Evolutionary conservation across 2,329 filamentous ascomycete species (phyloP).

Genomic region (Volutella citrinella): DNA sequence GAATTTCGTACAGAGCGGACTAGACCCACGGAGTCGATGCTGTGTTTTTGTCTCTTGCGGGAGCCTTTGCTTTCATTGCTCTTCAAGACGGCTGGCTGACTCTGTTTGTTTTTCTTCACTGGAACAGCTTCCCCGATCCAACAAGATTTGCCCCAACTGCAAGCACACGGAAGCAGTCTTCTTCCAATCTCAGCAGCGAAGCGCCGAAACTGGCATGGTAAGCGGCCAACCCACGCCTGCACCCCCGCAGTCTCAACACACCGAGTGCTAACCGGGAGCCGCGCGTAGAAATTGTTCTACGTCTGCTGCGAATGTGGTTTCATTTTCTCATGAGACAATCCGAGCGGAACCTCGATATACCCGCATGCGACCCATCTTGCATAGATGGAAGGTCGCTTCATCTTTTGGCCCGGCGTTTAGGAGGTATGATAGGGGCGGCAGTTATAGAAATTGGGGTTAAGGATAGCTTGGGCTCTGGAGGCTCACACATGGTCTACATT

Average conservation of each 20-base stretch:
- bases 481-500: too few species aligned
- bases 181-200: constrained; percentile 98
- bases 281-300: constrained; percentile 89
- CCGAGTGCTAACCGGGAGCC: too few species aligned
- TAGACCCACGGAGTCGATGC: constrained; percentile 22
- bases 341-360: too few species aligned
- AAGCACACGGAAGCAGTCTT: constrained; percentile 89
- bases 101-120: constrained; percentile 30
- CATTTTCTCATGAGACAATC: constrained; percentile 71
- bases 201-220: constrained; percentile 97
- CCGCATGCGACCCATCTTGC: too few species aligned
- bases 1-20: constrained; percentile 14
- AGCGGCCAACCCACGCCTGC: constrained; percentile 33
- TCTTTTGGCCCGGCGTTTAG: too few species aligned
- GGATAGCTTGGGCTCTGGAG: too few species aligned
- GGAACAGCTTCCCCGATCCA: constrained; percentile 82
- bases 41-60: too few species aligned
- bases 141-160: constrained; percentile 82
- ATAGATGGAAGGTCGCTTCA: too few species aligned
- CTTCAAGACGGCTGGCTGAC: constrained; percentile 43
- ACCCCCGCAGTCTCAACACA: too few species aligned
- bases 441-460: too few species aligned
- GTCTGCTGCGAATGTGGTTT: constrained; percentile 93
- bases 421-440: too few species aligned
- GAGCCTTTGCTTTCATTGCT: too few species aligned